Conservation (phyloP, 2,329 filamentous ascomycete species). For the Aspergillus floridensis region DNA sequence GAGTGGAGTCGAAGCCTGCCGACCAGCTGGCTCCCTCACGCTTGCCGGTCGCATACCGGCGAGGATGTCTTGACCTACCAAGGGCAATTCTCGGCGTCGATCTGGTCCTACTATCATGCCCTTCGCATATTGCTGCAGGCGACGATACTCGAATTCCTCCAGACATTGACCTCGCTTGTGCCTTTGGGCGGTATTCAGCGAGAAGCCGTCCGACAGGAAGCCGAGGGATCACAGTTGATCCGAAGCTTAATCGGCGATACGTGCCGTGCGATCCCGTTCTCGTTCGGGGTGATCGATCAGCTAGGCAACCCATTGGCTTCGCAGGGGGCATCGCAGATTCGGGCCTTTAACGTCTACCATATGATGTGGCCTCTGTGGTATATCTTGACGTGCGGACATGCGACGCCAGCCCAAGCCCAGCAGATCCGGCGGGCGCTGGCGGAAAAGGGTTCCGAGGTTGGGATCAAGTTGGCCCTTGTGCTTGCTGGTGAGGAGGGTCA, state of each 20-base stretch:
- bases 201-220: constrained; percentile 4
- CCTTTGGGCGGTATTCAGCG: constrained; percentile 6
- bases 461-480: constrained; percentile 35
- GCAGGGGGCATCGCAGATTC: constrained; percentile 21
- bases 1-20: constrained; percentile 33
- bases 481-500: constrained; percentile 20
- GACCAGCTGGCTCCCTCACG: constrained; percentile 34
- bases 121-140: constrained; percentile 34
- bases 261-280: constrained; percentile 36
- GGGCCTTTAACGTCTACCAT: constrained; percentile 32
- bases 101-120: constrained; percentile 40
- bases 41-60: constrained; percentile 29
- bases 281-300: constrained; percentile 32
- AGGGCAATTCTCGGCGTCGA: constrained; percentile 24
- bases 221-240: constrained; percentile 21
- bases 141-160: constrained; percentile 27
- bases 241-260: constrained; percentile 36
- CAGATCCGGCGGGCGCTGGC: constrained; percentile 28
- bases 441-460: constrained; percentile 31
- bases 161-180: constrained; percentile 16
- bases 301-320: constrained; percentile 26
- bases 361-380: constrained; percentile 42
- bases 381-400: constrained; percentile 31
- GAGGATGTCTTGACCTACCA: constrained; percentile 35
- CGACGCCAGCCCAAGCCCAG: constrained; percentile 28